Base-by-base conservation (phyloP, 1,284 basidiomycete genomes). In the Cystobasidium pallidum region DNA sequence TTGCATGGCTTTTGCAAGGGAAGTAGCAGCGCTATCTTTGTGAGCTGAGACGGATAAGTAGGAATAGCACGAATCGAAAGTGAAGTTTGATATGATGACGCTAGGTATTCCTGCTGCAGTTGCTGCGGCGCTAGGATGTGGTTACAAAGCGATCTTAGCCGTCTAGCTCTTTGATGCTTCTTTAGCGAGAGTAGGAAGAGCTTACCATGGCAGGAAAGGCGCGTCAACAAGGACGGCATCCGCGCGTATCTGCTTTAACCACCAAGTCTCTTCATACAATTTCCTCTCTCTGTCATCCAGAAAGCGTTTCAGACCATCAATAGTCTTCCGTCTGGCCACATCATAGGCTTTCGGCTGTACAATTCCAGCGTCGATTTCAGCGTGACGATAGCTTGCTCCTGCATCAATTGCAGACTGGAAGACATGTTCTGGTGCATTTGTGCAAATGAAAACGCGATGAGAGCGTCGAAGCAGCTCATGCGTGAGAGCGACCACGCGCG, bases 31-130 rank as follows among this genome's bases (percentile, higher is more conserved):
- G 26, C 54, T 58, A 52, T 45, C 66, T 34, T 34, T 41, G 36
- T 26, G 34, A 26, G 21, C 65, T 15, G 39, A 41, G 28, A 86
- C 86, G 1, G 87, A 85, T 24, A 91, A 86, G 75, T 88, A 90
- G 75, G 88, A 89, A 78, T 88, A 91, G 11, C 90, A 89, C 0
- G 89, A 88, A 80, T 91, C 89, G 79, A 91, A 91, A 0, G 89
- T 89, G 79, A 91, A 91, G 81, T 91, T 91, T 64, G 88, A 90
- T 74, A 90, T 84, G 19, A 91, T 82, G 57, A 87, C 83, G 0
- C 88, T 88, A 0, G 89, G 89, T 30, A 91, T 83, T 0, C 85
- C 83, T 0, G 86, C 85, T 39, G 82, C 79, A 73, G 87, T 86
- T 2, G 88, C 89, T 0, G 89, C 89, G 61, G 88, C 83, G 78